Conservation (phyloP, 345 rosid species). For the Zanthoxylum bungeanum region DNA sequence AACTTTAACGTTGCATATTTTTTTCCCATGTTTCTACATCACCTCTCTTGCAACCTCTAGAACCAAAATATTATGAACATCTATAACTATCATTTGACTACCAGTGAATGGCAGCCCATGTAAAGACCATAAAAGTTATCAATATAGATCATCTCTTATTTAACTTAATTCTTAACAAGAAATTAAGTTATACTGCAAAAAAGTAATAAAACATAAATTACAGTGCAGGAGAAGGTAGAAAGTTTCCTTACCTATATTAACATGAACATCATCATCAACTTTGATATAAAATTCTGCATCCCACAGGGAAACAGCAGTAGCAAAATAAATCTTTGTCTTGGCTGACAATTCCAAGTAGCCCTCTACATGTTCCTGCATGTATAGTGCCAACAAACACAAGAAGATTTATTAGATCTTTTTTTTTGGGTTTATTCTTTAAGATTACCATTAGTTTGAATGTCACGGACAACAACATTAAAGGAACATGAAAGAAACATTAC, state of each 20-base stretch:
- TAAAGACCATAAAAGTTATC: neutral
- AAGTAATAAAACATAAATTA: neutral
- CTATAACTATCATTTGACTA: neutral
- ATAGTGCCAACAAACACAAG: constrained; percentile 1
- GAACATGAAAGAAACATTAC: constrained; percentile 32
- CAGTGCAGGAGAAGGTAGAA: neutral
- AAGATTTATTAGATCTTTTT: constrained; percentile 2
- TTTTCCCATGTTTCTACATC: neutral
- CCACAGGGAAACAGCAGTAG: constrained; percentile 79
- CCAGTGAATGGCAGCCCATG: neutral
- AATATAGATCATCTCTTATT: neutral
- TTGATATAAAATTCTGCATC: constrained; percentile 87
- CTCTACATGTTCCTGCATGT: constrained; percentile 72
- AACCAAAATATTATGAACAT: neutral
- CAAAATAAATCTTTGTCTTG: constrained; percentile 77
- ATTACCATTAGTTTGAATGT: neutral
- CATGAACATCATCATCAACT: constrained; percentile 98
- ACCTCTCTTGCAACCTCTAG: neutral
- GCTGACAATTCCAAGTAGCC: constrained; percentile 79
- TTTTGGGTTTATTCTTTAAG: neutral
- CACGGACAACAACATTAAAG: constrained; percentile 4
- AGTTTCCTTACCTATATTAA: constrained; percentile 60
- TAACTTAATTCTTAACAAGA: neutral
- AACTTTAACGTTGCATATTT: neutral
- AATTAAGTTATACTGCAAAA: neutral